These are phyloP conservation scores for Chalciporus pseudorubinellus DNA, from an alignment of 768 basidiomycete species.

Conservation along the genomic window DNA sequence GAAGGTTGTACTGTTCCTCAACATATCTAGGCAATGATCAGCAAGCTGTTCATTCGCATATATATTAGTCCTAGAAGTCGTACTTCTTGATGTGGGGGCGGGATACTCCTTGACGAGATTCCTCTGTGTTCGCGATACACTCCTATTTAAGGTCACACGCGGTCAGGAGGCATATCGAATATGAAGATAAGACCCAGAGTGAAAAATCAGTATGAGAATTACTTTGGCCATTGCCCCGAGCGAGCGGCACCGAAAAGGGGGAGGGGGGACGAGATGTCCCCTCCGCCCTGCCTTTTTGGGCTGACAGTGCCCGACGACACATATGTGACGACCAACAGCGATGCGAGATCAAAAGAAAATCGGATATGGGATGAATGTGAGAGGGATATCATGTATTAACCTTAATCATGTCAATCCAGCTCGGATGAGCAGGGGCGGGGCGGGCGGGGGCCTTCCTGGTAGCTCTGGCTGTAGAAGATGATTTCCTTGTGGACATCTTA, in stretches of 20 bases:
- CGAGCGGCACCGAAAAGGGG: conserved; percentile 13
- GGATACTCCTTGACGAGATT: conserved; percentile 81
- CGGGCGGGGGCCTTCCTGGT: conserved; percentile 34
- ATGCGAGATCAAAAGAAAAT: conserved; percentile 5
- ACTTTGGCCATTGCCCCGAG: conserved; percentile 6
- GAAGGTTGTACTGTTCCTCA: conserved; percentile 77
- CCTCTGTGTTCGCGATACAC: conserved; percentile 75
- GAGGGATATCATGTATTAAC: conserved; percentile 38
- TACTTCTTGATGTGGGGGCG: conserved; percentile 93
- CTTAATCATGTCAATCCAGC: conserved; percentile 84
- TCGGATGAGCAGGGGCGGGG: conserved; percentile 37
- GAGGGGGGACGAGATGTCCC: conserved; percentile 25
- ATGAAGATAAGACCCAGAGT: background rate
- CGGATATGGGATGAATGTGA: conserved; percentile 11
- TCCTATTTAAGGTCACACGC: conserved; percentile 51
- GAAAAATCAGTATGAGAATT: conserved; percentile 8
- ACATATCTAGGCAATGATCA: conserved; percentile 58
- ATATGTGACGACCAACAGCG: conserved; percentile 7
- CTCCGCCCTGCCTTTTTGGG: conserved; percentile 42
- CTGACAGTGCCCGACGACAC: conserved; percentile 4
- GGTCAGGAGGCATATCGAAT: conserved; percentile 16
- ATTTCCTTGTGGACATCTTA: conserved; percentile 43
- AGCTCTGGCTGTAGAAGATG: conserved; percentile 44
- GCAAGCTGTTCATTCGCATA: conserved; percentile 11
- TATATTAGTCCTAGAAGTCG: conserved; percentile 26